These are phyloP conservation scores for Ceratocystis huliohia DNA, from an alignment of 2,329 filamentous ascomycete species.

Conservation along the genomic window DNA sequence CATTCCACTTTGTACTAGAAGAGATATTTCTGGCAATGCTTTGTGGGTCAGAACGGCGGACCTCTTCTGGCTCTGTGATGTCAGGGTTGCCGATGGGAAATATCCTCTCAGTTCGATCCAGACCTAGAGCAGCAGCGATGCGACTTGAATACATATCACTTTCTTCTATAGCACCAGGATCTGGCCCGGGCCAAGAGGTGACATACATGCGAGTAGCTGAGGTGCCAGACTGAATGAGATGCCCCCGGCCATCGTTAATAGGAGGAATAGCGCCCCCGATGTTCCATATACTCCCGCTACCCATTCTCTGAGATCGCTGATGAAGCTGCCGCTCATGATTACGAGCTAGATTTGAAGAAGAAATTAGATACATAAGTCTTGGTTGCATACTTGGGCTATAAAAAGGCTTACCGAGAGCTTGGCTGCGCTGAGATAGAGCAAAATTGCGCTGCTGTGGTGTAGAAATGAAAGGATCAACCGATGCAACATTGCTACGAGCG, in stretches of 20 bases:
- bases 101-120: conserved; percentile 57
- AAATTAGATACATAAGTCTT: background rate
- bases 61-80: conserved; percentile 24
- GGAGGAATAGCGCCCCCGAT: conserved; percentile 26
- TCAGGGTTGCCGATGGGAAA: conserved; percentile 33
- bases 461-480: conserved; percentile 17
- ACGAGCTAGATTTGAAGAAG: background rate
- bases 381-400: background rate
- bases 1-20: conserved; percentile 29
- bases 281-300: conserved; percentile 17
- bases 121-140: conserved; percentile 66
- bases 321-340: conserved; percentile 4
- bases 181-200: conserved; percentile 35
- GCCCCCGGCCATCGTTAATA: conserved; percentile 50
- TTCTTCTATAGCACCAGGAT: conserved; percentile 42
- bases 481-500: conserved; percentile 9
- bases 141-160: conserved; percentile 57
- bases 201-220: conserved; percentile 52
- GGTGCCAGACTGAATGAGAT: conserved; percentile 54
- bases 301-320: background rate
- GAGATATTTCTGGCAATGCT: conserved; percentile 19
- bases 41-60: conserved; percentile 24
- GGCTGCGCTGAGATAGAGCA: conserved; percentile 9
- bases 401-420: conserved; percentile 13
- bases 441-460: conserved; percentile 14